These are phyloP conservation scores for Penicillium expansum DNA, from an alignment of 2,329 filamentous ascomycete genomes.

Conservation along the genomic window DNA sequence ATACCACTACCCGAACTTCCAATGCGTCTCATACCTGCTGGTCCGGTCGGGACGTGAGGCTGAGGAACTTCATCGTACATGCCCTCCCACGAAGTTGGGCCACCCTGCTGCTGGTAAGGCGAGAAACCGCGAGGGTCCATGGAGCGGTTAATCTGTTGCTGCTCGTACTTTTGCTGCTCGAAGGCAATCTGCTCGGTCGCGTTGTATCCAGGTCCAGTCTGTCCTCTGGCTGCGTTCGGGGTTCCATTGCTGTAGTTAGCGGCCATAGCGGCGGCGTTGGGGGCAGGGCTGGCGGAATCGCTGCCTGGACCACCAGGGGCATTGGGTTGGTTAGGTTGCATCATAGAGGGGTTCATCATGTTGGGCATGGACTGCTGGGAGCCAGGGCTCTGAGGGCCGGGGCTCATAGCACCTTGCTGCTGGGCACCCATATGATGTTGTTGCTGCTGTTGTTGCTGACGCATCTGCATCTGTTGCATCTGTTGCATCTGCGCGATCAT, in stretches of 20 bases:
- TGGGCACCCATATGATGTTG: slow-evolving; percentile 60
- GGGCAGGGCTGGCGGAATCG: slow-evolving; percentile 46
- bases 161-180: slow-evolving; percentile 75
- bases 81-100: slow-evolving; percentile 89
- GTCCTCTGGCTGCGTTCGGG: slow-evolving; percentile 25
- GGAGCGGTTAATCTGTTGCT: slow-evolving; percentile 60
- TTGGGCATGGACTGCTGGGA: slow-evolving; percentile 57
- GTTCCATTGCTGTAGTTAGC: slow-evolving; percentile 40
- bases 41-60: slow-evolving; percentile 61
- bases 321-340: slow-evolving; percentile 49
- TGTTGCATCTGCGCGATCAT: slow-evolving; percentile 75
- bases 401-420: slow-evolving; percentile 36
- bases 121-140: slow-evolving; percentile 43
- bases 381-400: slow-evolving; percentile 35
- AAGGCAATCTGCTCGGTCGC: slow-evolving; percentile 71
- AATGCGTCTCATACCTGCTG: slow-evolving; percentile 48
- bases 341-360: slow-evolving; percentile 70
- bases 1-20: slow-evolving; percentile 43
- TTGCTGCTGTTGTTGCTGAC: slow-evolving; percentile 28
- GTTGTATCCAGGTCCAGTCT: slow-evolving; percentile 57
- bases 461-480: slow-evolving; percentile 54
- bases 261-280: slow-evolving; percentile 48
- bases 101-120: slow-evolving; percentile 53
- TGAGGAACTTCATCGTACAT: slow-evolving; percentile 97
- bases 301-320: slow-evolving; percentile 9